Evolutionary conservation across 176 grass and related monocot genomes (phyloP), one percentile per base, ranked within the genome.

Genomic region (Paspalum notatum): DNA sequence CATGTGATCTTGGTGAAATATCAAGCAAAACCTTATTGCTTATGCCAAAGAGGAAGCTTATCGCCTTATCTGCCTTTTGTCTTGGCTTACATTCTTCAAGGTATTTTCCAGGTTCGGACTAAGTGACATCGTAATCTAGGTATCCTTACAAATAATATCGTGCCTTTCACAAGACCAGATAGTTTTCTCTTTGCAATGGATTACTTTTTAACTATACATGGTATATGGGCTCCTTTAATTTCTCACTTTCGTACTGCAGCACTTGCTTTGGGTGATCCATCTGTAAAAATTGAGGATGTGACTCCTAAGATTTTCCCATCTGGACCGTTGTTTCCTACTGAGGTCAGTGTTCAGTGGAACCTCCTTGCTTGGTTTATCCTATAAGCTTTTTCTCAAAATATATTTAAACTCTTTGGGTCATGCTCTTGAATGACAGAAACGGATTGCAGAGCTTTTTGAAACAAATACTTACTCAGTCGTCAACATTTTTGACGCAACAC

Each of bases 391-490:
- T 76, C 3, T 66, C 26, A 66, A 62, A 79, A 72, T 43, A 45
- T 66, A 65, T 51, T 66, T 38, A 72, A 9, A 41, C 70, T 71
- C 77, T 69, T 78, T 65, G 70, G 55, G 25, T 75, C 58, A 27
- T 80, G 9, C 16, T 87, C n/a, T 39, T 57, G 51, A 77, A 66
- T 72, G 27, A 18, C 81, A 95, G 96, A 88, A 95, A 82, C 79
- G 90, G 68, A 94, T 88, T 7, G 84, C 90, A 25, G 84, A 98
- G 47, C 79, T 98, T 78, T 98, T 98, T 62, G 96, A 95, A 90
- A 93, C 75, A 55, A 98, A 98, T 77, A 95, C 96, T 48, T 95
- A 98, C 42, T 95, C 96, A 43, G 96, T 98, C 16, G 96, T 98
- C 67, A 95, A 98, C 62, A 95, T 95, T 61, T 98, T 98, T 80